phyloP scores from a whole-genome alignment of 2,329 filamentous ascomycete species.

The Ophiostoma quercus region DNA sequence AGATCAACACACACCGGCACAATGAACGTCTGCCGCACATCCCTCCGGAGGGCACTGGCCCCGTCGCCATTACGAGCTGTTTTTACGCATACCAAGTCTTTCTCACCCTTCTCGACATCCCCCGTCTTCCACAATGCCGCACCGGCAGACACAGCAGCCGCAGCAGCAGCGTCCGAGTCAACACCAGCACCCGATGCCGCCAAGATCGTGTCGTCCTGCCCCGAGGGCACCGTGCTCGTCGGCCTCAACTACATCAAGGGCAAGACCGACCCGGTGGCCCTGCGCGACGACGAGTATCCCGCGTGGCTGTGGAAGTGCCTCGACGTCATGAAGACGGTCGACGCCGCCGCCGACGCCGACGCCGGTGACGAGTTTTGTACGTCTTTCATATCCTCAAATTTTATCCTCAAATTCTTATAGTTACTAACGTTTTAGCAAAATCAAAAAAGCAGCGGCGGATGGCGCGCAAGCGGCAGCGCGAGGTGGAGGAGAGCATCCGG shows the following conservation, averaged over 20 bases:
- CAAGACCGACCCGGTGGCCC: conserved; percentile 65
- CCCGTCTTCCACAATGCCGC: conserved; percentile 29
- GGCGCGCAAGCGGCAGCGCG: conserved; percentile 60
- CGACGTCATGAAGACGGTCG: conserved; percentile 53
- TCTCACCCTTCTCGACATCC: conserved; percentile 38
- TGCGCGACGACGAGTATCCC: conserved; percentile 71
- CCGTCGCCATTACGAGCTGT: conserved; percentile 26
- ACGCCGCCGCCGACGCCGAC: conserved; percentile 43
- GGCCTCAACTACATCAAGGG: conserved; percentile 76
- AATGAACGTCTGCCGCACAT: conserved; percentile 44
- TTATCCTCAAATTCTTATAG: background rate
- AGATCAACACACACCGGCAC: conserved; percentile 22
- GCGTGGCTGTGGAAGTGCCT: conserved; percentile 74
- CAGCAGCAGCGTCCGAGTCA: conserved; percentile 18
- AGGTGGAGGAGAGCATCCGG: conserved; percentile 53
- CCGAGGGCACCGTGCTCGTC: conserved; percentile 63
- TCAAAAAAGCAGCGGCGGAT: conserved; percentile 73
- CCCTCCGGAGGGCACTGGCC: conserved; percentile 45
- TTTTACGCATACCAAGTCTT: conserved; percentile 24
- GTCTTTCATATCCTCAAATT: conserved; percentile 33
- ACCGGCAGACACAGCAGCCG: conserved; percentile 28
- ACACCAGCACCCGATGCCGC: conserved; percentile 29
- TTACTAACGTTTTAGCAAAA: conserved; percentile 54
- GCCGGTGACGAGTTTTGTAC: conserved; percentile 75
- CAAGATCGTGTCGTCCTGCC: conserved; percentile 46